Evolutionary conservation across 805 yeast species (phyloP).

Genomic region (Suhomyces prunicola): DNA sequence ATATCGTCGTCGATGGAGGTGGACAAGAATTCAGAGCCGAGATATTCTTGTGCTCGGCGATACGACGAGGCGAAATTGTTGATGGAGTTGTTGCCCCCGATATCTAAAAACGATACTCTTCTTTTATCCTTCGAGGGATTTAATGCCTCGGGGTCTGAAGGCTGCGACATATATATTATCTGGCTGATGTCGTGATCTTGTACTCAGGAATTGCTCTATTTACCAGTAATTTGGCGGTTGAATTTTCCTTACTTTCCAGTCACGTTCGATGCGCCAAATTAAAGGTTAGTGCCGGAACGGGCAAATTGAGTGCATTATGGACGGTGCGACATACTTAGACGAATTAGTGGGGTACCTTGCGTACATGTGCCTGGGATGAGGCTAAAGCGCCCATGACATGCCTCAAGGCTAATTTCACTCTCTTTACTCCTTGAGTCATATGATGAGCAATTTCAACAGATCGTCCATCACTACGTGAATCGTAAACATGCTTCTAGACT

Average conservation of each 20-base stretch:
- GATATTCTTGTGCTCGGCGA: constrained; percentile 32
- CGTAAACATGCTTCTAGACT: neutral
- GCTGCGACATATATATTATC: neutral
- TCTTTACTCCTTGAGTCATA: neutral
- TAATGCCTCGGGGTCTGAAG: neutral
- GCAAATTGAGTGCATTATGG: neutral
- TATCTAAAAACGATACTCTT: constrained; percentile 29
- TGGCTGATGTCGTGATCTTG: neutral
- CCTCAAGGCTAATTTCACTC: neutral
- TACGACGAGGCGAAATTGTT: constrained; percentile 40
- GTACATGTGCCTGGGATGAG: neutral
- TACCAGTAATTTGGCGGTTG: neutral
- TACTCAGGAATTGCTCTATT: neutral
- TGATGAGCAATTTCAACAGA: neutral
- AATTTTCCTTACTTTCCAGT: neutral
- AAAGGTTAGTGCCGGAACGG: neutral
- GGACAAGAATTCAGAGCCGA: constrained; percentile 8
- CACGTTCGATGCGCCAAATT: neutral
- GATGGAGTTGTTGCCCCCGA: constrained; percentile 36
- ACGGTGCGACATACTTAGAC: neutral
- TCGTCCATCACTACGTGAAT: neutral
- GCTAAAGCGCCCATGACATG: neutral
- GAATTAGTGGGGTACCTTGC: neutral
- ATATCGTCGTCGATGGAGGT: constrained; percentile 14
- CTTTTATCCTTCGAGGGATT: constrained; percentile 7